A percentile compares a stretch with the other conserved stretches of the same genome.
These are phyloP conservation scores for Cryphonectria naterciae DNA, from an alignment of 2,329 filamentous ascomycete species.

Conservation along the genomic window DNA sequence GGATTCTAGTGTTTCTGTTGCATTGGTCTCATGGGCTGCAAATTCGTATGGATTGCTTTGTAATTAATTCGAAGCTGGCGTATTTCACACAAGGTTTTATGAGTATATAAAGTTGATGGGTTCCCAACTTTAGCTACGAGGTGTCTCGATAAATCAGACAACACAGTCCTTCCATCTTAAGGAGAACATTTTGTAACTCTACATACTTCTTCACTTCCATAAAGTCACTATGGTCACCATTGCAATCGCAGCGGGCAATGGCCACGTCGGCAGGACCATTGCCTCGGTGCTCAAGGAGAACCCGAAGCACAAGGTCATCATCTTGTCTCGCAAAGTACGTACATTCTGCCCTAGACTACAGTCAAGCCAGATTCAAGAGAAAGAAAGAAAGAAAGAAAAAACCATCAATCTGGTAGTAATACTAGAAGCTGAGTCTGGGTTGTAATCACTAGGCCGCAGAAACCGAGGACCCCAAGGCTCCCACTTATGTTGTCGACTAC, in stretches of 20 bases:
- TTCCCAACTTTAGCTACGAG: neutral
- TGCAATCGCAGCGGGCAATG: constrained; percentile 1
- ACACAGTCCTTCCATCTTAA: neutral
- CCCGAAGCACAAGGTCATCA: neutral
- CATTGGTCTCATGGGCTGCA: neutral
- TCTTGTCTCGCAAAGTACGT: neutral
- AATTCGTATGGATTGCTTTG: neutral
- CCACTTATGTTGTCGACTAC: constrained; percentile 2
- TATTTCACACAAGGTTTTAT: neutral
- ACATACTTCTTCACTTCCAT: neutral
- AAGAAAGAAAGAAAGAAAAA: too few relatives aligned
- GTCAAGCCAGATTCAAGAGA: neutral
- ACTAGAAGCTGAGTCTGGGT: neutral
- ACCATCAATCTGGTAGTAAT: neutral
- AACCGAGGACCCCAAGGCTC: neutral
- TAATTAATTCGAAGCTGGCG: neutral
- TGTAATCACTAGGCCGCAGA: neutral
- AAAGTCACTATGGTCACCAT: neutral
- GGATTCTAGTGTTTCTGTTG: neutral
- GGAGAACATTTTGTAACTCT: neutral
- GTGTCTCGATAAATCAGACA: neutral
- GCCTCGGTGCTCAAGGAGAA: constrained; percentile 1
- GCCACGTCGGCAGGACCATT: neutral
- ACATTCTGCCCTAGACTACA: neutral
- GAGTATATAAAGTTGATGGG: neutral